Percentiles rank a stretch among this genome's conserved stretches.
These are phyloP conservation scores for Hypoxylon sp. DNA, from an alignment of 2,329 filamentous ascomycete species.

Conservation along the genomic window DNA sequence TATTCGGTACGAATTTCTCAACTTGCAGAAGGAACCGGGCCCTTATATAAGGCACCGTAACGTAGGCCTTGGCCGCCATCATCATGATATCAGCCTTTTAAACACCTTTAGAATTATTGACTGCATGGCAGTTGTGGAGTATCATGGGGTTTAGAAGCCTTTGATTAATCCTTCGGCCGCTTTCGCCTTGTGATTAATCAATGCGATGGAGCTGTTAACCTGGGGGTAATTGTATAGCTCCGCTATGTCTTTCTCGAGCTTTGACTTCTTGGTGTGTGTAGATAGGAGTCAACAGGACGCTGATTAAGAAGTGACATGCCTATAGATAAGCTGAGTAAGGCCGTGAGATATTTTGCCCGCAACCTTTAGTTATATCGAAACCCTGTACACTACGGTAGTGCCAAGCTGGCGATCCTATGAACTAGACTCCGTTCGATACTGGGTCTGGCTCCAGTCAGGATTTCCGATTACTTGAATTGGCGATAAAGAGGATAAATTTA, in stretches of 20 bases:
- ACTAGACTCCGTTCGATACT: slow-evolving; percentile 1
- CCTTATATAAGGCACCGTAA: slow-evolving; percentile 15
- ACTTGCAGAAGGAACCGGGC: background rate
- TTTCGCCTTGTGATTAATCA: background rate
- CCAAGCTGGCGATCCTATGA: slow-evolving; percentile 2
- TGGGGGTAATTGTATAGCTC: background rate
- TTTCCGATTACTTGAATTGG: slow-evolving; percentile 1
- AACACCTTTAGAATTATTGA: background rate
- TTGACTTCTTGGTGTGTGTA: background rate
- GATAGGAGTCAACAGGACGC: background rate
- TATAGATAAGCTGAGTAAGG: slow-evolving; percentile 10
- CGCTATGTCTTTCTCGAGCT: background rate
- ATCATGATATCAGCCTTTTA: background rate
- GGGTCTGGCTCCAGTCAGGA: background rate
- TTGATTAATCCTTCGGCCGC: slow-evolving; percentile 3
- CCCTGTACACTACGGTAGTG: background rate
- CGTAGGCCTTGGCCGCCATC: background rate
- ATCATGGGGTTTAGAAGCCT: background rate
- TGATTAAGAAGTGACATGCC: slow-evolving; percentile 24
- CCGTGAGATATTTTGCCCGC: slow-evolving; percentile 8
- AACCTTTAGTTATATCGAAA: background rate
- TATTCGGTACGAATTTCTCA: background rate
- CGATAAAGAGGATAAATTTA: background rate
- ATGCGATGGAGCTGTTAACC: background rate
- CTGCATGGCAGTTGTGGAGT: background rate